Evolutionary conservation across 2,329 filamentous ascomycete species (phyloP), one percentile per base, ranked within the genome.

Genomic region (Ascochyta clinopodiicola): DNA sequence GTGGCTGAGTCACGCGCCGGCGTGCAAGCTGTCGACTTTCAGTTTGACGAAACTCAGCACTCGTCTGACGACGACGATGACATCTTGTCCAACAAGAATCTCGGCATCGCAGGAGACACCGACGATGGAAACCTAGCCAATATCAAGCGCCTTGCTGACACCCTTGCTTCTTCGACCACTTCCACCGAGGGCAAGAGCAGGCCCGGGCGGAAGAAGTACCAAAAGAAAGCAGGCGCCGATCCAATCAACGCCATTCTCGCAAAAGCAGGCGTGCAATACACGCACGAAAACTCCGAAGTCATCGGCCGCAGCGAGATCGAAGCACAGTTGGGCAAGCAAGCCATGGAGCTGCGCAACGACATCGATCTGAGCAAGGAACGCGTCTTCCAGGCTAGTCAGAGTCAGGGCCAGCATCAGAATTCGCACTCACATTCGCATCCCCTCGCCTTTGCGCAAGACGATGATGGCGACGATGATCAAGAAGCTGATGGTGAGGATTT

Each of bases 251-350:
- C 92, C 2, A 98, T 99, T 59, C 84, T 99, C 1, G 87, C 91
- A 2, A 86, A 88, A 7, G 92, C 91, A 0, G 95, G 95, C 2
- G 93, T 99, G 0, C 88, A 95, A 69, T 99, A 99, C 73, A 96
- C 92, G 0, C 95, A 99, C 70, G 90, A 98, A 66, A 99, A 99
- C 72, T 92, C 91, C 1, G 93, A 99, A 75, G 93, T 99, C 13
- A 86, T 99, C 52, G 95, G 95, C 10, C 89, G 91, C 0, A 95
- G 90, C n/a, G 91, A 89, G 64, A 84, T 97, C n/a, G 95, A 99
- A 77, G 89, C 90, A 60, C 86, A 88, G 53, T 84, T 99, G 5
- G 93, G 90, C 40, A 87, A 88, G 19, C 86, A 86, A 37, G 95
- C 94, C 4, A 86, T 89, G 68, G 81, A 88, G 68, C 79, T 80